Base-by-base conservation (phyloP, 345 rosid genomes). In the Schrenkiella parvula region DNA sequence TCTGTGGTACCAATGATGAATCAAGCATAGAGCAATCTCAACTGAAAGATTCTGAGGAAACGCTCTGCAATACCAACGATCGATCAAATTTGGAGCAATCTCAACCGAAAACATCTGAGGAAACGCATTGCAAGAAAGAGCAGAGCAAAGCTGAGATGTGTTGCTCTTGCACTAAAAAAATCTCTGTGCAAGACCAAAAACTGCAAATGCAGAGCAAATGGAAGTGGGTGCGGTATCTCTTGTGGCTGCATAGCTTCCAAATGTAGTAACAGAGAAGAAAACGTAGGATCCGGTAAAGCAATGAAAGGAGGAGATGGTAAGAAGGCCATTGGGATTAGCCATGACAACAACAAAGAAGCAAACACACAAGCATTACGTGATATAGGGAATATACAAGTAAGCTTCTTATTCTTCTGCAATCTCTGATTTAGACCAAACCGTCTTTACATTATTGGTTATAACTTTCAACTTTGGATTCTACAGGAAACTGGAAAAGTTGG, bases 121-220 rank as follows among this genome's bases (percentile, higher is more conserved):
- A 62, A 71, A 47, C 14, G 9, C 43, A 42, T 10, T 77, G 78
- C 38, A 64, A 77, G 35, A 64, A 8, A 2, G 78, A 65, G 53
- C 47, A 74, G 75, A 70, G 47, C 43, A 75, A 46, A 64, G 66
- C 80, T 8, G 78, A 65, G 15, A 76, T 63, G 19, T 93, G 98
- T 72, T 89, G 98, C 84, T 84, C 92, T 5, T 93, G 97, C 61
- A 84, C 91, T 68, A 89, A 64, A 72, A 72, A 80, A 68, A 63
- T 93, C 97, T 17, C 70, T 72, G 62, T 93, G 98, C 78, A 93
- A 89, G 84, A 91, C 96, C 22, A 75, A 65, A 12, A 89, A 85
- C 75, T 93, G 98, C 72, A 83, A 81, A 70, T 91, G 96, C 79
- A 88, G 85, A 42, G 84, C 84, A 18, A 79, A 84, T 38, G 81